A percentile compares a stretch with the other conserved stretches of the same genome.
phyloP scores from a whole-genome alignment of 441 rosid genomes.

The Pelargonium citronellum region DNA sequence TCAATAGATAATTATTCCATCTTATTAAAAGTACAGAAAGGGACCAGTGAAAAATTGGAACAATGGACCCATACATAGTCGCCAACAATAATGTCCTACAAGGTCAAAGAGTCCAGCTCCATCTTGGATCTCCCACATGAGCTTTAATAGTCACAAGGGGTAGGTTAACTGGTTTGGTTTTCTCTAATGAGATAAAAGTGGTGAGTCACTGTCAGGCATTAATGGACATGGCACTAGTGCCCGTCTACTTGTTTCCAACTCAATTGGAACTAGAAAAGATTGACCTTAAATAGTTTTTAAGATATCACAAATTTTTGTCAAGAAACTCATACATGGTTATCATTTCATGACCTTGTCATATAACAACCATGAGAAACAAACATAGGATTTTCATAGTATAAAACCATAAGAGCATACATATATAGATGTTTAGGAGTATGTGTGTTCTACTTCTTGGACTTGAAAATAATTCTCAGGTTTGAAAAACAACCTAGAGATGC shows the following conservation, averaged over 20 bases:
- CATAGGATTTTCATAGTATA: too few species aligned
- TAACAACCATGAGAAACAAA: background rate
- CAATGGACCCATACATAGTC: background rate
- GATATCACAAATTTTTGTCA: background rate
- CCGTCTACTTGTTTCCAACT: background rate
- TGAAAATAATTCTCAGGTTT: background rate
- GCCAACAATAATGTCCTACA: constrained; percentile 5
- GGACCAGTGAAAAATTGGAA: background rate
- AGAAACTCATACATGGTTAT: background rate
- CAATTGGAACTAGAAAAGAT: background rate
- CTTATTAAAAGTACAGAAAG: background rate
- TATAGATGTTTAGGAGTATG: background rate
- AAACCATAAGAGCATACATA: too few species aligned
- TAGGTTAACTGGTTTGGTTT: background rate
- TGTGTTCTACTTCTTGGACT: background rate
- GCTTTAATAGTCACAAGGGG: background rate
- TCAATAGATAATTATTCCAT: background rate
- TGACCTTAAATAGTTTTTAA: background rate
- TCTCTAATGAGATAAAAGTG: background rate
- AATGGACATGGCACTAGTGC: background rate
- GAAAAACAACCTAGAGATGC: background rate
- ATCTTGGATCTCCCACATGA: background rate
- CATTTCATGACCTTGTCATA: background rate
- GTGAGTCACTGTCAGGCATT: background rate
- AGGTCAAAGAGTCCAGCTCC: background rate